Evolutionary conservation across 2,329 filamentous ascomycete genomes (phyloP).

Genomic region (Beauveria pseudobassiana): DNA sequence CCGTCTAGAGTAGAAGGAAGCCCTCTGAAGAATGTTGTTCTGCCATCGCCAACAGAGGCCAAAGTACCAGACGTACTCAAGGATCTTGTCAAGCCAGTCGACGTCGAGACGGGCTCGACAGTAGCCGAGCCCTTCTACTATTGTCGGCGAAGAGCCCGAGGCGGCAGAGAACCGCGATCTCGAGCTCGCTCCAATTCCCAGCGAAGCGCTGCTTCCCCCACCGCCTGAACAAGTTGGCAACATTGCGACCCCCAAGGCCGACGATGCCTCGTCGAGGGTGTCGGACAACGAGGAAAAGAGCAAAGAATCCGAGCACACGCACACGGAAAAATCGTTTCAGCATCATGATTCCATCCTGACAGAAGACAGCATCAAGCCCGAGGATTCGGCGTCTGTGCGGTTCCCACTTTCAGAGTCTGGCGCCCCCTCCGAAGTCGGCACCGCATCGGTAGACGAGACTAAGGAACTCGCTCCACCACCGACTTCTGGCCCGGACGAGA

Average conservation of each 20-base stretch:
- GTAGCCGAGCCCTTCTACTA: conserved; percentile 25
- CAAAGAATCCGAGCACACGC: conserved; percentile 19
- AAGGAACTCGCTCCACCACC: conserved; percentile 13
- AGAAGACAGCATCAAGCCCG: conserved; percentile 30
- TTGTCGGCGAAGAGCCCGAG: conserved; percentile 23
- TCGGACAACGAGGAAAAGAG: conserved; percentile 21
- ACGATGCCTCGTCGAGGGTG: conserved; percentile 18
- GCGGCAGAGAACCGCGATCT: conserved; percentile 21
- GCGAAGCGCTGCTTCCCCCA: conserved; percentile 25
- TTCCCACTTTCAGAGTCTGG: conserved; percentile 23
- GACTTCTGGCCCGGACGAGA: background rate
- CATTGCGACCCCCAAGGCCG: conserved; percentile 27
- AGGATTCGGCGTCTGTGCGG: conserved; percentile 29
- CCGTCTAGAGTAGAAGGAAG: conserved; percentile 40
- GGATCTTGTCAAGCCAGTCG: background rate
- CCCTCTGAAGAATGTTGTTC: conserved; percentile 44
- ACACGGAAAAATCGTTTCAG: conserved; percentile 18
- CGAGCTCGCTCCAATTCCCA: background rate
- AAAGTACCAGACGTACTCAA: background rate
- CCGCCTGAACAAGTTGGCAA: conserved; percentile 34
- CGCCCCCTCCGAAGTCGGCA: conserved; percentile 21
- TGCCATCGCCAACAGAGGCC: conserved; percentile 38
- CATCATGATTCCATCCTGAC: conserved; percentile 28
- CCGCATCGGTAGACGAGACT: conserved; percentile 17
- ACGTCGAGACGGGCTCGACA: conserved; percentile 17